Percentiles rank a stretch among this genome's conserved stretches.
Conservation (phyloP, 1,139 yeast genomes). For the Candida frijolesensis region DNA sequence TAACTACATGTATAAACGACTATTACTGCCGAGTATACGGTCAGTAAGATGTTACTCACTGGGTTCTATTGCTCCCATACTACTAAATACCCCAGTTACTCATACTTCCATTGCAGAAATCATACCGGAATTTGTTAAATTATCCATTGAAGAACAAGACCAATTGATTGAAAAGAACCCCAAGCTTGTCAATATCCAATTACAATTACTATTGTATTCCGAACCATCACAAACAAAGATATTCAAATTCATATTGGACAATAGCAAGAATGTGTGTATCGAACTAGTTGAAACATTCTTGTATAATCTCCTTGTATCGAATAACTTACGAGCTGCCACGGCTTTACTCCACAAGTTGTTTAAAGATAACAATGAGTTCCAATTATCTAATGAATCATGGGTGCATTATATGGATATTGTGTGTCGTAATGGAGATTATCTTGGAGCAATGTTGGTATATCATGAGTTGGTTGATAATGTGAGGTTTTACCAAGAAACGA, state of each 20-base stretch:
- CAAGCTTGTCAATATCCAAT: conserved; percentile 8
- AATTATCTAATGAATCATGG: conserved; percentile 42
- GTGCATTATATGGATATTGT: conserved; percentile 28
- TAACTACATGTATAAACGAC: conserved; percentile 2
- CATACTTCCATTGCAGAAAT: conserved; percentile 1
- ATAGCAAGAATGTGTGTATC: conserved; percentile 6
- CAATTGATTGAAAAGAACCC: conserved; percentile 5
- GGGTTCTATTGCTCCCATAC: not conserved
- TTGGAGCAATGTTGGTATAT: conserved; percentile 38
- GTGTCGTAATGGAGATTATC: conserved; percentile 26
- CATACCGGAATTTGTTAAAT: conserved; percentile 3
- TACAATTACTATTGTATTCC: conserved; percentile 7
- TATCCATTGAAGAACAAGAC: conserved; percentile 6
- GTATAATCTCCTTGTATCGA: conserved; percentile 20
- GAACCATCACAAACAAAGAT: not conserved
- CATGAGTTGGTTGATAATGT: conserved; percentile 39
- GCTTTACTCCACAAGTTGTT: conserved; percentile 28
- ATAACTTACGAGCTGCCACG: conserved; percentile 24
- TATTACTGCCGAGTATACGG: conserved; percentile 9
- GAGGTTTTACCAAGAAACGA: conserved; percentile 20
- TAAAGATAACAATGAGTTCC: conserved; percentile 17
- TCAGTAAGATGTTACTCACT: not conserved
- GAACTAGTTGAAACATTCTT: conserved; percentile 25
- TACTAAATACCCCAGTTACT: conserved; percentile 3
- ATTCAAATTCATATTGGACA: conserved; percentile 7